phyloP scores from a whole-genome alignment of 768 basidiomycete species.

The Daedaleopsis sinensis region DNA sequence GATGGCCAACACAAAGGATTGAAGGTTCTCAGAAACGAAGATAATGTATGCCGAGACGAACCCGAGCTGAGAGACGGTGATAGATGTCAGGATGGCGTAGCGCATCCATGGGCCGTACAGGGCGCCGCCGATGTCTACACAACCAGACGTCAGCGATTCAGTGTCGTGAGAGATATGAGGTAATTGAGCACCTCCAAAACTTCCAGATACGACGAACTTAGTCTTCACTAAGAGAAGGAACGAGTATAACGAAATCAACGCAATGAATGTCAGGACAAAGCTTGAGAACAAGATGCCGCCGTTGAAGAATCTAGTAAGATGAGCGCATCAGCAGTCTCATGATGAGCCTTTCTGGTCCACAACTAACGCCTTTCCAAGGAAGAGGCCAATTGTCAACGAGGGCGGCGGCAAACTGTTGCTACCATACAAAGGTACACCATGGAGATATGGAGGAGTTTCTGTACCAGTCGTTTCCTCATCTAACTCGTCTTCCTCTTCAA shows the following conservation, averaged over 20 bases:
- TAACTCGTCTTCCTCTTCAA: constrained; percentile 60
- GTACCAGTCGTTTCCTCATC: constrained; percentile 31
- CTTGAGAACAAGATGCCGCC: constrained; percentile 92
- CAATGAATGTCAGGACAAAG: constrained; percentile 77
- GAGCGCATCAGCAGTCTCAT: no score
- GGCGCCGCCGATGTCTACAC: constrained; percentile 89
- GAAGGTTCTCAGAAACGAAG: constrained; percentile 91
- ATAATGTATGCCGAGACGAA: constrained; percentile 93
- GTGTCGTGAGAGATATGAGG: constrained; percentile 3
- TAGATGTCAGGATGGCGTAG: constrained; percentile 82
- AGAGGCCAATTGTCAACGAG: constrained; percentile 43
- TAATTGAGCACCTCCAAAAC: constrained; percentile 79
- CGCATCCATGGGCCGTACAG: constrained; percentile 96
- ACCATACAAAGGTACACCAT: constrained; percentile 15
- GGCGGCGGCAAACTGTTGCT: constrained; percentile 4
- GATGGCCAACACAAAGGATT: constrained; percentile 81
- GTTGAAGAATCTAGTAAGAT: constrained; percentile 76
- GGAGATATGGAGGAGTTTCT: constrained; percentile 13
- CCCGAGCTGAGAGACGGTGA: constrained; percentile 87
- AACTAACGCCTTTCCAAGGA: constrained; percentile 90
- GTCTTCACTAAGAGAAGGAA: constrained; percentile 90
- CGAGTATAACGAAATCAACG: constrained; percentile 86
- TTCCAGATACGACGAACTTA: constrained; percentile 87
- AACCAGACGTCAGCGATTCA: not conserved
- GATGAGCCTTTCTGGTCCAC: no score